Percentiles rank a stretch among this genome's conserved stretches.
These are phyloP conservation scores for Sphaerulina vaccinii DNA, from an alignment of 2,329 filamentous ascomycete species.

Conservation along the genomic window DNA sequence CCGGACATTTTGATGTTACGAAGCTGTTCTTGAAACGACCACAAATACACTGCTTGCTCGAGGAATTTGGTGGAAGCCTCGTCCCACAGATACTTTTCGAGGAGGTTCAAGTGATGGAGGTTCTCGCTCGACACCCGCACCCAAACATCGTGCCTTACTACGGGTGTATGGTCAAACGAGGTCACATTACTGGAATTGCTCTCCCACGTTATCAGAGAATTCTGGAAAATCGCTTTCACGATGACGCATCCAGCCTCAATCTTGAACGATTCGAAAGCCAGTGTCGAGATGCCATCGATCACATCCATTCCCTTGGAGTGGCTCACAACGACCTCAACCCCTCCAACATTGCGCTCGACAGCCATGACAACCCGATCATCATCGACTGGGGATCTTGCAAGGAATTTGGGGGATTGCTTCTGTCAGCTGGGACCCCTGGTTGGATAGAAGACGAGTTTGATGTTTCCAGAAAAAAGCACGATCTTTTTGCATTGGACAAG, in stretches of 20 bases:
- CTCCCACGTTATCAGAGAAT: constrained; percentile 25
- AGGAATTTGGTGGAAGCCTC: constrained; percentile 21
- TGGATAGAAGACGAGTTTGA: constrained; percentile 32
- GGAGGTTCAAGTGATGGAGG: constrained; percentile 26
- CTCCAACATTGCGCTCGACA: constrained; percentile 37
- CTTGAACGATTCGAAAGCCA: constrained; percentile 22
- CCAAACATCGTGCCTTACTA: constrained; percentile 29
- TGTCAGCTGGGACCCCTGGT: constrained; percentile 30
- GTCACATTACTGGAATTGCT: constrained; percentile 26
- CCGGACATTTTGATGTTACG: neutral
- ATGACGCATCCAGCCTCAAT: constrained; percentile 22
- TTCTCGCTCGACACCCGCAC: constrained; percentile 25
- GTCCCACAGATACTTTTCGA: constrained; percentile 26
- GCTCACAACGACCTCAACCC: constrained; percentile 41
- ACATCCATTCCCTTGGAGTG: constrained; percentile 36
- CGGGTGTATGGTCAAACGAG: constrained; percentile 28
- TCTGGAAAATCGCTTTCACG: constrained; percentile 24
- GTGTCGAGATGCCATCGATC: constrained; percentile 29
- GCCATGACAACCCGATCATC: constrained; percentile 30
- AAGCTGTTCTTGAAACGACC: constrained; percentile 29
- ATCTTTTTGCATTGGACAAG: constrained; percentile 17
- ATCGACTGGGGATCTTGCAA: constrained; percentile 39
- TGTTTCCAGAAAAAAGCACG: constrained; percentile 19
- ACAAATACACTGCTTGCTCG: constrained; percentile 24
- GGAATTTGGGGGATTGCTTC: constrained; percentile 25